phyloP scores from a whole-genome alignment of 1,284 basidiomycete genomes.

The Malassezia arunalokei region DNA sequence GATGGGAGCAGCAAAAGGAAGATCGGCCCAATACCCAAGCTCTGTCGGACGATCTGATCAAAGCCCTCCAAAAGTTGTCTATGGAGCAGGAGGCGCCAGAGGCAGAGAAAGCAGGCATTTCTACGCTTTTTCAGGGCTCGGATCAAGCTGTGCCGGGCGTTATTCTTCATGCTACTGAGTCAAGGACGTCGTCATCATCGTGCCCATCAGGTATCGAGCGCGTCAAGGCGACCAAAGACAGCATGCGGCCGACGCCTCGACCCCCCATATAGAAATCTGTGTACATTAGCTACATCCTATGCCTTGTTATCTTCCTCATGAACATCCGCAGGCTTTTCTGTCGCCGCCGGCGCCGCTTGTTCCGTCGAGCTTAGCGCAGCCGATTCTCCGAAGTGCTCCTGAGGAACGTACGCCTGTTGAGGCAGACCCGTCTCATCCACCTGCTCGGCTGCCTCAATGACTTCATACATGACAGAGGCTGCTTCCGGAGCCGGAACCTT shows the following conservation, averaged over 20 bases:
- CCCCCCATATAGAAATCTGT: constrained; percentile 1
- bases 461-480: constrained; percentile 81
- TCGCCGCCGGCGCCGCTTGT: background rate
- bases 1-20: constrained; percentile 85
- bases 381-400: constrained; percentile 43
- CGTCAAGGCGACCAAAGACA: constrained; percentile 5
- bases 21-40: constrained; percentile 78
- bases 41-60: constrained; percentile 76
- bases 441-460: constrained; percentile 63
- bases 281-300: too few relatives aligned
- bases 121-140: too few relatives aligned
- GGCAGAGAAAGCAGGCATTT: background rate
- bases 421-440: constrained; percentile 58
- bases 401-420: constrained; percentile 66
- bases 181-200: background rate
- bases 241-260: constrained; percentile 3
- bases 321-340: background rate
- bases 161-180: background rate
- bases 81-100: background rate
- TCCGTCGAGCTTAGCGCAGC: background rate
- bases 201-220: background rate
- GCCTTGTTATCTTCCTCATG: background rate
- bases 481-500: constrained; percentile 92
- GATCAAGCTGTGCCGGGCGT: background rate
- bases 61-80: constrained; percentile 30